Percentiles rank a stretch among this genome's conserved stretches.
These are phyloP conservation scores for Tillandsia fasciculata DNA, from an alignment of 176 grass and related monocot genomes.

Conservation along the genomic window DNA sequence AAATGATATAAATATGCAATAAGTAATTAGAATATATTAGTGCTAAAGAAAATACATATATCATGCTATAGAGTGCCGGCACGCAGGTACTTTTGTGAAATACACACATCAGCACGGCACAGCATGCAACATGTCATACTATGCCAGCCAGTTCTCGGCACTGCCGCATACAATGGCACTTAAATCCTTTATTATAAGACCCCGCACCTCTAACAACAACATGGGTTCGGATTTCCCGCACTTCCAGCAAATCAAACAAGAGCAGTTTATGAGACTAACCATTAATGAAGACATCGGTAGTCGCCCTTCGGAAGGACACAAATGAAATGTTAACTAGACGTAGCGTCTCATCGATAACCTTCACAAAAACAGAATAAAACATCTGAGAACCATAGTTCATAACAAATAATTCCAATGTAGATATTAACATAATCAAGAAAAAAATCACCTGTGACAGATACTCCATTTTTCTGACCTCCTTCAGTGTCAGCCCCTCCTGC, in stretches of 20 bases:
- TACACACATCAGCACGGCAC: no score
- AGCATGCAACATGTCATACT: no score
- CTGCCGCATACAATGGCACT: no score
- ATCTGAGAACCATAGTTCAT: background rate
- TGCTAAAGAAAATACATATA: no score
- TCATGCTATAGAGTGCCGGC: no score
- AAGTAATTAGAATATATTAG: no score
- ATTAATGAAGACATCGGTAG: slow-evolving; percentile 45
- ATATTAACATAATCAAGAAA: background rate
- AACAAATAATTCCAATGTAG: background rate
- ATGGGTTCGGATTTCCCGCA: no score
- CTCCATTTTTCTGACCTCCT: slow-evolving; percentile 88
- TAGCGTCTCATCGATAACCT: slow-evolving; percentile 85
- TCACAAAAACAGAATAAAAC: slow-evolving; percentile 1
- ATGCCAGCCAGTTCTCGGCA: no score
- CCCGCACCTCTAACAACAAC: no score
- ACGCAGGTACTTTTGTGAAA: no score
- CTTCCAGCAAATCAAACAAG: background rate
- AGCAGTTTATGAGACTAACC: slow-evolving; percentile 26
- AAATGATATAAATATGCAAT: no score
- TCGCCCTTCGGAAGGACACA: slow-evolving; percentile 70
- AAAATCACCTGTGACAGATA: slow-evolving; percentile 69
- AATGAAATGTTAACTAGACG: slow-evolving; percentile 80
- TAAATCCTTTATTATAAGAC: no score
- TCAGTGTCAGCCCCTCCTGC: slow-evolving; percentile 56